These are phyloP conservation scores for Achlya hypogyna DNA, from an alignment of 352 stramenopile genomes.

Conservation along the genomic window DNA sequence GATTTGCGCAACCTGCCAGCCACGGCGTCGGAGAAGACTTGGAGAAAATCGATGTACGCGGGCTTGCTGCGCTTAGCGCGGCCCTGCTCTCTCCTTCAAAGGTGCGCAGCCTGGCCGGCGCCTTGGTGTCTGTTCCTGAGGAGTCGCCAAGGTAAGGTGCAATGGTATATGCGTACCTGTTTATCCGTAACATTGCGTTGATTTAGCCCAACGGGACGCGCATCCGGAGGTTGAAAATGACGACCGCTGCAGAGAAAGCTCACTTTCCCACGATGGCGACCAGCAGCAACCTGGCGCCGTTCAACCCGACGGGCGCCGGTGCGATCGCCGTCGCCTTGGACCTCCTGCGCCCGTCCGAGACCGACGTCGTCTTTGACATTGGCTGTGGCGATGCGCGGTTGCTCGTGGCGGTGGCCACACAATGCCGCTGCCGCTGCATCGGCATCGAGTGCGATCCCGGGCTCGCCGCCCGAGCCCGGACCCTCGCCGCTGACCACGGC, in stretches of 20 bases:
- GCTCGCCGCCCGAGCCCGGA: slow-evolving; percentile 39
- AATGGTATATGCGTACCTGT: no score
- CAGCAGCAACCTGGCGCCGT: slow-evolving; percentile 57
- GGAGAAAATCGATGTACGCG: no score
- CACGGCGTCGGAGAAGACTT: no score
- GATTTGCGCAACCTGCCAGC: no score
- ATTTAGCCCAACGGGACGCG: no score
- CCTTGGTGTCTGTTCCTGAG: no score
- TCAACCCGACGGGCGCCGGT: slow-evolving; percentile 61
- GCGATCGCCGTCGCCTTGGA: slow-evolving; percentile 54
- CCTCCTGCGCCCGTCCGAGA: slow-evolving; percentile 38
- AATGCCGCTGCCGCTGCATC: slow-evolving; percentile 33
- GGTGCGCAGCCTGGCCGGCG: no score
- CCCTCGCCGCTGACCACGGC: slow-evolving; percentile 26
- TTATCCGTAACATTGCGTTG: no score
- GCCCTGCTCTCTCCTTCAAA: no score
- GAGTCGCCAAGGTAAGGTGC: no score
- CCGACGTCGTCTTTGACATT: slow-evolving; percentile 67
- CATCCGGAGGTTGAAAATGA: no score
- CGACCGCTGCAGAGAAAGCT: background rate
- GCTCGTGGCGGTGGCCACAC: slow-evolving; percentile 41
- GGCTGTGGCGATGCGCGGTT: slow-evolving; percentile 71
- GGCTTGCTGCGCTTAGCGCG: no score
- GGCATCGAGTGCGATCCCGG: slow-evolving; percentile 70
- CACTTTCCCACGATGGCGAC: background rate